Conservation (phyloP, 306 rosid species). For the Glycine soja region DNA sequence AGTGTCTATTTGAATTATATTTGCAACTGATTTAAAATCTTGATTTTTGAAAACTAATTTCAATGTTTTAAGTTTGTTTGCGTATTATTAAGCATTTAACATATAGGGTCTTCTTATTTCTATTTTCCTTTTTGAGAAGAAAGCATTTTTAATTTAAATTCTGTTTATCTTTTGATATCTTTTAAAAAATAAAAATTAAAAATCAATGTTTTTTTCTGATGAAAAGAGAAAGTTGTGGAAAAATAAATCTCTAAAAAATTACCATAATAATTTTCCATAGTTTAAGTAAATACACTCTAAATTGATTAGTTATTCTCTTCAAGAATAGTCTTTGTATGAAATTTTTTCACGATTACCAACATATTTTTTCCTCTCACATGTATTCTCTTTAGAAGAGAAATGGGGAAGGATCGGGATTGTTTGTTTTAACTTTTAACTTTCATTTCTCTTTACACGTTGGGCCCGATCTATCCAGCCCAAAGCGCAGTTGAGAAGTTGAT, state of each 20-base stretch:
- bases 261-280: background rate
- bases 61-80: background rate
- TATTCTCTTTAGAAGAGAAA: too few relatives aligned
- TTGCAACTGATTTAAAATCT: background rate
- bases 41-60: background rate
- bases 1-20: background rate
- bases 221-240: background rate
- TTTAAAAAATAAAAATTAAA: background rate
- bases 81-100: background rate
- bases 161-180: background rate
- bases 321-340: background rate
- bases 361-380: too few relatives aligned
- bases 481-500: background rate
- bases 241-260: too few relatives aligned
- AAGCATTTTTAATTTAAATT: background rate
- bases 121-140: too few relatives aligned
- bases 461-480: slow-evolving; percentile 5
- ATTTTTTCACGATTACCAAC: too few relatives aligned
- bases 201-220: background rate
- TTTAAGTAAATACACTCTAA: background rate
- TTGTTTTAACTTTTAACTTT: too few relatives aligned
- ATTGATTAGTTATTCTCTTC: background rate
- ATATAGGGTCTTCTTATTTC: background rate
- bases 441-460: background rate
- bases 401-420: too few relatives aligned